Evolutionary conservation across 2,329 filamentous ascomycete species (phyloP).

Genomic region (Hypoxylon sp.): DNA sequence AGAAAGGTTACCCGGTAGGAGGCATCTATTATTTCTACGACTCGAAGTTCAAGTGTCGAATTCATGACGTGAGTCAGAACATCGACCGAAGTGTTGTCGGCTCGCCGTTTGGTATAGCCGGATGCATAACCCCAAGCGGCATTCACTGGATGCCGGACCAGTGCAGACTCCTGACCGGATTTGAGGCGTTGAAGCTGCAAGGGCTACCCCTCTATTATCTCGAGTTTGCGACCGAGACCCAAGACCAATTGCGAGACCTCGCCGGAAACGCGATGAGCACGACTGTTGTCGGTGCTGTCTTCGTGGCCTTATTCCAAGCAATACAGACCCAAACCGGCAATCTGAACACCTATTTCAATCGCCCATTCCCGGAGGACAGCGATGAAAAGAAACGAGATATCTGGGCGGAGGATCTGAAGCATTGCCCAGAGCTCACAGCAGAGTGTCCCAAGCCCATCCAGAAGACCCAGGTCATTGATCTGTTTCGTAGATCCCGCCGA

Average conservation of each 20-base stretch:
- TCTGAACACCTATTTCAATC: background rate
- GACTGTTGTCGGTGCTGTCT: slow-evolving; percentile 76
- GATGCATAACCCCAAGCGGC: slow-evolving; percentile 78
- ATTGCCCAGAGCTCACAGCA: slow-evolving; percentile 19
- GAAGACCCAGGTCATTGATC: slow-evolving; percentile 33
- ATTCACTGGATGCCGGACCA: slow-evolving; percentile 73
- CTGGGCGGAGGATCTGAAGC: background rate
- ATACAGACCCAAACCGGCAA: slow-evolving; percentile 20
- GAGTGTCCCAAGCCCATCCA: background rate
- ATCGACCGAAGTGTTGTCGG: slow-evolving; percentile 71
- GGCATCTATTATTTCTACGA: slow-evolving; percentile 61
- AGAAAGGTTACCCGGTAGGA: slow-evolving; percentile 50
- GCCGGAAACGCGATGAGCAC: slow-evolving; percentile 86
- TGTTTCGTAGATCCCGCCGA: slow-evolving; percentile 46
- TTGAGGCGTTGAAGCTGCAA: slow-evolving; percentile 76
- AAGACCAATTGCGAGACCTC: slow-evolving; percentile 75
- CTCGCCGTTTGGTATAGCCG: slow-evolving; percentile 69
- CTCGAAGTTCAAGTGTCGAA: slow-evolving; percentile 59
- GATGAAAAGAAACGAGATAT: background rate
- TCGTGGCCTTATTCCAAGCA: slow-evolving; percentile 71
- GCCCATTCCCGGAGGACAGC: background rate
- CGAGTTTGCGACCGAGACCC: slow-evolving; percentile 73
- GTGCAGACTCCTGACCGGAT: slow-evolving; percentile 72
- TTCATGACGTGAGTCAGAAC: slow-evolving; percentile 80
- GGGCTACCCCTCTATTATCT: slow-evolving; percentile 76